Evolutionary conservation across 2,329 filamentous ascomycete genomes (phyloP).

Genomic region (Pezicula radicicola): DNA sequence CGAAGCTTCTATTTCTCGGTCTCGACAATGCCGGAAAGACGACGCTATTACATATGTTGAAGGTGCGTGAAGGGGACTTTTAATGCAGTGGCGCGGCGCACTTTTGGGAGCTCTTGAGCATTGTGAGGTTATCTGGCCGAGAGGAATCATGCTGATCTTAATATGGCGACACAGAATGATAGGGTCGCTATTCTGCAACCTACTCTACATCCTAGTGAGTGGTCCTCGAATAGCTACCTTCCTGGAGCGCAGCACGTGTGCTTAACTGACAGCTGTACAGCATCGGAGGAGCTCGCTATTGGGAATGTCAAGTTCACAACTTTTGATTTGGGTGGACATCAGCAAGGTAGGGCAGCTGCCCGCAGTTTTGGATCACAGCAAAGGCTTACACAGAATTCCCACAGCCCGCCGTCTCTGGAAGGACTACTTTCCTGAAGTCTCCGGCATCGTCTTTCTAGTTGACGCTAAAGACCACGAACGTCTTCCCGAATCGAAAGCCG

Average conservation of each 20-base stretch:
- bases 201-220: conserved; percentile 81
- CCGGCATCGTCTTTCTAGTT: conserved; percentile 95
- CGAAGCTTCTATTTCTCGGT: conserved; percentile 89
- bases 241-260: conserved; percentile 10
- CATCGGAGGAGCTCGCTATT: conserved; percentile 88
- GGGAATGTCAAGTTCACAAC: conserved; percentile 94
- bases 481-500: conserved; percentile 89
- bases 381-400: conserved; percentile 10
- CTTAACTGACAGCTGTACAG: conserved; percentile 38
- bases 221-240: background rate
- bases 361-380: background rate
- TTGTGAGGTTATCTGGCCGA: background rate
- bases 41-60: conserved; percentile 90
- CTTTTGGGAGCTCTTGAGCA: background rate
- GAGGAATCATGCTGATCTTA: conserved; percentile 14
- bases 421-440: conserved; percentile 95
- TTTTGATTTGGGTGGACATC: conserved; percentile 89
- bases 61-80: conserved; percentile 53
- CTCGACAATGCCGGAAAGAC: conserved; percentile 96
- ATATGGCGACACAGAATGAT: conserved; percentile 63
- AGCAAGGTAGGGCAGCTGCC: conserved; percentile 62
- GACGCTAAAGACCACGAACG: conserved; percentile 97
- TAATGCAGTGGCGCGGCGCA: background rate
- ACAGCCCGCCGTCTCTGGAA: conserved; percentile 89
- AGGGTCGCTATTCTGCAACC: conserved; percentile 88